A percentile compares a stretch with the other conserved stretches of the same genome.
phyloP scores from a whole-genome alignment of 768 basidiomycete genomes.

The Pleurotus sapidus region DNA sequence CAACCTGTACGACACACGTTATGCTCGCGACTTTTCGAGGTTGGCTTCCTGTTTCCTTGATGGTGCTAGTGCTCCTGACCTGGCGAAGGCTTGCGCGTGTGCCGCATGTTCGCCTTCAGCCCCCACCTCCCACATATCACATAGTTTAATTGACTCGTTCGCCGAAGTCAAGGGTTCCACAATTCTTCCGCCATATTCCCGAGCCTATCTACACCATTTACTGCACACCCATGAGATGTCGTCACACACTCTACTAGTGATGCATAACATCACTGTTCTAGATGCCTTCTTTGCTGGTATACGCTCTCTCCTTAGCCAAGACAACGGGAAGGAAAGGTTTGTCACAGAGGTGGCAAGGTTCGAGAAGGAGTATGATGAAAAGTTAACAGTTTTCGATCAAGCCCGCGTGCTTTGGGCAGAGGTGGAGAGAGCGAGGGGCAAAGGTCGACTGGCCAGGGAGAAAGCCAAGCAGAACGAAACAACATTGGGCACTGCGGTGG shows the following conservation, averaged over 20 bases:
- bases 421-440: slow-evolving; percentile 71
- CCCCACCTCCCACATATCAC: slow-evolving; percentile 33
- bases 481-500: background rate
- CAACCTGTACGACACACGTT: slow-evolving; percentile 62
- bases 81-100: slow-evolving; percentile 41
- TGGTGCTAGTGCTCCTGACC: slow-evolving; percentile 13
- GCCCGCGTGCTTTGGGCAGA: slow-evolving; percentile 58
- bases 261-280: slow-evolving; percentile 75
- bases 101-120: slow-evolving; percentile 51
- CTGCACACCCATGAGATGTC: slow-evolving; percentile 91
- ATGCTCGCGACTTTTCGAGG: slow-evolving; percentile 58
- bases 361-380: slow-evolving; percentile 46
- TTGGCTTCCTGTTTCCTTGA: slow-evolving; percentile 43
- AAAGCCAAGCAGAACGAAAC: slow-evolving; percentile 34
- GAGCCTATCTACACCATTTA: slow-evolving; percentile 81
- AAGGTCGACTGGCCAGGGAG: slow-evolving; percentile 71
- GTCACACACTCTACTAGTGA: slow-evolving; percentile 67
- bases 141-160: slow-evolving; percentile 38
- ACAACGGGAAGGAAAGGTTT: slow-evolving; percentile 21
- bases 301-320: slow-evolving; percentile 30
- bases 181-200: slow-evolving; percentile 31
- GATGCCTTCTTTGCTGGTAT: slow-evolving; percentile 63
- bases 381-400: slow-evolving; percentile 40
- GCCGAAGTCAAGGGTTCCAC: background rate
- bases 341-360: slow-evolving; percentile 50